Conservation (phyloP, 1,284 basidiomycete species). For the Tilletia caries region DNA sequence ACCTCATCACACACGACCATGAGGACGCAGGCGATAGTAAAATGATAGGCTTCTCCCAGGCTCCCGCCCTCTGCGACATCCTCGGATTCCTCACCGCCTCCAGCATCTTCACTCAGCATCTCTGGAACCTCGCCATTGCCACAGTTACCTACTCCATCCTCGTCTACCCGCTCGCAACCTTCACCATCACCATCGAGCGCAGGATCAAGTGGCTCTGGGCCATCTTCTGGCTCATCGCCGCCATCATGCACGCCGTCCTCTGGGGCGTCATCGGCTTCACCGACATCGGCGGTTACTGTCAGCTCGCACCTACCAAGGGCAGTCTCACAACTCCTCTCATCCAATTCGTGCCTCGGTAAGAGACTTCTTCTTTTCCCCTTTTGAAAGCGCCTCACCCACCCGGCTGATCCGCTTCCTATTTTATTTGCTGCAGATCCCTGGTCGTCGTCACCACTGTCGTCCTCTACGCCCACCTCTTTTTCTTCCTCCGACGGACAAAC, state of each 20-base stretch:
- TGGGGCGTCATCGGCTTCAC: slow-evolving; percentile 33
- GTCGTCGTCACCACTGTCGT: slow-evolving; percentile 38
- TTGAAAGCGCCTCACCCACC: background rate
- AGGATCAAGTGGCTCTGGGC: slow-evolving; percentile 42
- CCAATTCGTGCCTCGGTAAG: slow-evolving; percentile 32
- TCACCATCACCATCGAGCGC: slow-evolving; percentile 36
- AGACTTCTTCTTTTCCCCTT: background rate
- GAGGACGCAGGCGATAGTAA: background rate
- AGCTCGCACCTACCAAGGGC: slow-evolving; percentile 20
- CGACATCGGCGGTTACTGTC: slow-evolving; percentile 40
- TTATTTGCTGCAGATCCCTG: slow-evolving; percentile 16
- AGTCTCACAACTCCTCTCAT: slow-evolving; percentile 33
- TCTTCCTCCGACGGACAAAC: slow-evolving; percentile 43
- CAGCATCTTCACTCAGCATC: slow-evolving; percentile 42
- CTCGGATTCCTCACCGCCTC: slow-evolving; percentile 34
- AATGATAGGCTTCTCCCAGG: background rate
- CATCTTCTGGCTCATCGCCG: slow-evolving; percentile 34
- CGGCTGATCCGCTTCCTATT: background rate
- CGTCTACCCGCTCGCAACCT: slow-evolving; percentile 37
- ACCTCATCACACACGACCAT: slow-evolving; percentile 15
- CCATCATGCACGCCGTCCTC: slow-evolving; percentile 32
- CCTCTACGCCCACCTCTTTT: slow-evolving; percentile 48
- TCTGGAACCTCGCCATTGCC: slow-evolving; percentile 45
- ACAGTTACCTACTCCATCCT: slow-evolving; percentile 47
- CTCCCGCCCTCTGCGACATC: slow-evolving; percentile 27